Evolutionary conservation across 306 rosid genomes (phyloP).

Genomic region (Herpetospermum pedunculosum): DNA sequence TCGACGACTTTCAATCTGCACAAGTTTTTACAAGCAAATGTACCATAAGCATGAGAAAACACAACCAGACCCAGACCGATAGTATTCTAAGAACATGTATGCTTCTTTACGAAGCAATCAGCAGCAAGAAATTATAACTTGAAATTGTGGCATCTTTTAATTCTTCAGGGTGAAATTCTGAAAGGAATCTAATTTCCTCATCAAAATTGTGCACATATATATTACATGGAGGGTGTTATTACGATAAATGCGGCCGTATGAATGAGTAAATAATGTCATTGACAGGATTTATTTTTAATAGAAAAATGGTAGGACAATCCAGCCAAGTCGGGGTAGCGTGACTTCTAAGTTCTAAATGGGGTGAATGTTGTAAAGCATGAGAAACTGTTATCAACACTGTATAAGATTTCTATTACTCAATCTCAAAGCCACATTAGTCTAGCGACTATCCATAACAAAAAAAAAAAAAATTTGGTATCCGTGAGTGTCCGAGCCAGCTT

Average conservation of each 20-base stretch:
- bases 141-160: background rate
- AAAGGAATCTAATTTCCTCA: background rate
- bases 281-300: too few species aligned
- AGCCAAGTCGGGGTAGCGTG: background rate
- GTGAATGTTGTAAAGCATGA: background rate
- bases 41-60: background rate
- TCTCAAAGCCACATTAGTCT: background rate
- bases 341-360: background rate
- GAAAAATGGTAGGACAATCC: conserved; percentile 6
- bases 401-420: background rate
- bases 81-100: background rate
- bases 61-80: background rate
- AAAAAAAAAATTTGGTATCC: too few species aligned
- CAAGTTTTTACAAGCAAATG: background rate
- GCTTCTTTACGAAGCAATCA: background rate
- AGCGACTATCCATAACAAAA: background rate
- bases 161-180: background rate
- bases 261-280: background rate
- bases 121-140: background rate
- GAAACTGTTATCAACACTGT: background rate
- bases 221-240: background rate
- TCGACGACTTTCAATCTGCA: conserved; percentile 87
- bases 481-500: too few species aligned
- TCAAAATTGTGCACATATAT: background rate
- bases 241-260: background rate